Percentiles rank a stretch among this genome's conserved stretches.
phyloP scores from a whole-genome alignment of 2,329 filamentous ascomycete genomes.

The Diplodia sapinea region DNA sequence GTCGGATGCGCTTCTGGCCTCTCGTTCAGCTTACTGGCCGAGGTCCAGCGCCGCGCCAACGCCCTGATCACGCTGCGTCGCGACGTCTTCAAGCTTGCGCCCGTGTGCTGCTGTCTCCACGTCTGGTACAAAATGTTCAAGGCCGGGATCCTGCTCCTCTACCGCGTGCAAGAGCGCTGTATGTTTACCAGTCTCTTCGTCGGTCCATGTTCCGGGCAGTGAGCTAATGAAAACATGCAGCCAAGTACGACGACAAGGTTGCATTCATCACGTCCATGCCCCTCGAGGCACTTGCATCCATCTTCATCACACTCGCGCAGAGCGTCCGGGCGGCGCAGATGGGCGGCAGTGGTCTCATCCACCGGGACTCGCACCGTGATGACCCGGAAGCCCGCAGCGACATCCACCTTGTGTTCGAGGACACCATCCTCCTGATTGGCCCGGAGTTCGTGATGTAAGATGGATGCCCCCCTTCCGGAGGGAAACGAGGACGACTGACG shows the following conservation, averaged over 20 bases:
- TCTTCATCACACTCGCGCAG: conserved; percentile 14
- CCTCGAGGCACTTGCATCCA: background rate
- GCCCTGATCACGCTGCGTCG: background rate
- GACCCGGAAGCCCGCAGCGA: conserved; percentile 13
- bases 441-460: conserved; percentile 24
- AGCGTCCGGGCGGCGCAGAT: conserved; percentile 18
- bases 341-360: conserved; percentile 20
- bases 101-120: conserved; percentile 4
- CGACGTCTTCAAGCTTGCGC: conserved; percentile 4
- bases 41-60: conserved; percentile 1
- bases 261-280: conserved; percentile 22
- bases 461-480: too few relatives aligned
- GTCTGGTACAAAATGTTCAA: conserved; percentile 17
- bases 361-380: background rate
- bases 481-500: background rate
- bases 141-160: conserved; percentile 18
- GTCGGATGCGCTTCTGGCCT: conserved; percentile 1
- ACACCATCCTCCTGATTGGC: conserved; percentile 10
- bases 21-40: conserved; percentile 18
- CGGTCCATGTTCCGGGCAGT: background rate
- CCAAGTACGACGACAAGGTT: conserved; percentile 16
- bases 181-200: background rate
- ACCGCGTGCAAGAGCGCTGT: conserved; percentile 14
- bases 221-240: background rate
- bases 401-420: conserved; percentile 29